These are phyloP conservation scores for Penicillium crystallinum DNA, from an alignment of 495 filamentous ascomycete genomes.

Conservation along the genomic window DNA sequence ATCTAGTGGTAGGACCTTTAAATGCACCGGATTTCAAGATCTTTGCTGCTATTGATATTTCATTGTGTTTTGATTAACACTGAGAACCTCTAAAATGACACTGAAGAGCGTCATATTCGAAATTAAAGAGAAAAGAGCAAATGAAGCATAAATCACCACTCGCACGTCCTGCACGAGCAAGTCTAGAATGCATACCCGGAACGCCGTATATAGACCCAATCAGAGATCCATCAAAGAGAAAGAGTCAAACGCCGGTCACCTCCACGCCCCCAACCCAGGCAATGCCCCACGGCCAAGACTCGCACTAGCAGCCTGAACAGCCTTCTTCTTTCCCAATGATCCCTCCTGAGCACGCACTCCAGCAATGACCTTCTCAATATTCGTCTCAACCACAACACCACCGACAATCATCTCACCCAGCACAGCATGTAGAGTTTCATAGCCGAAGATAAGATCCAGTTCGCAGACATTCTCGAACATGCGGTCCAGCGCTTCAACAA, in stretches of 20 bases:
- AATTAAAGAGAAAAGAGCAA: neutral
- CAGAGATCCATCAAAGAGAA: neutral
- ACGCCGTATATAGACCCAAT: neutral
- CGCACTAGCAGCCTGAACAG: constrained; percentile 41
- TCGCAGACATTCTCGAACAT: constrained; percentile 99
- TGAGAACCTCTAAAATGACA: neutral
- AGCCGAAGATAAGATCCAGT: constrained; percentile 96
- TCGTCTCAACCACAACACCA: constrained; percentile 92
- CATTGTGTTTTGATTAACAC: too few species aligned
- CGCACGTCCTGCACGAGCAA: neutral
- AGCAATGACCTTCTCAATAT: constrained; percentile 77
- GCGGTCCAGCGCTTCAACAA: constrained; percentile 89
- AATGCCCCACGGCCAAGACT: constrained; percentile 35
- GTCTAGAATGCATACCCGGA: neutral
- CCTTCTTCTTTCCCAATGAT: constrained; percentile 63
- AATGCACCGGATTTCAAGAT: neutral
- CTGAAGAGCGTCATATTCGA: neutral
- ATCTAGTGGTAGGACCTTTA: neutral
- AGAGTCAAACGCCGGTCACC: constrained; percentile 21
- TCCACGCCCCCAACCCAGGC: constrained; percentile 40
- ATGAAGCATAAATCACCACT: neutral
- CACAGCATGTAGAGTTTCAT: constrained; percentile 89
- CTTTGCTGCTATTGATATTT: neutral
- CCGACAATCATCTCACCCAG: constrained; percentile 94
- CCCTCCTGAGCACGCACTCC: constrained; percentile 82